Evolutionary conservation across 805 yeast species (phyloP).

Genomic region (Kuraishia capsulata): DNA sequence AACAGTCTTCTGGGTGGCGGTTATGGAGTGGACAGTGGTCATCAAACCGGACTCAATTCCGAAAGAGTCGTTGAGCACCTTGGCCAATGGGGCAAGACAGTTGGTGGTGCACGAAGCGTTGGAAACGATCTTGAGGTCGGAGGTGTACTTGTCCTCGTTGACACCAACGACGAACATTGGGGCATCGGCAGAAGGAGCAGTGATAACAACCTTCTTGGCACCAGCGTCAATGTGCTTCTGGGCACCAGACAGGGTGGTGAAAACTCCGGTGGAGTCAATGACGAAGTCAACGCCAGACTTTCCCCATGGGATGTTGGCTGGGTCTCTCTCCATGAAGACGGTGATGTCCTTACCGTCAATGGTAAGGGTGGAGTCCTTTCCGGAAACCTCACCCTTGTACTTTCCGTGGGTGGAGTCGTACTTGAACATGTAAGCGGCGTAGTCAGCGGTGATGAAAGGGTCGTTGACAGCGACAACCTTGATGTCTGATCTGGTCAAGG

Average conservation of each 20-base stretch:
- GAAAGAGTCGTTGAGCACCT: conserved; percentile 76
- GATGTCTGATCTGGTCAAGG: conserved; percentile 64
- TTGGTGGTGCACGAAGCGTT: conserved; percentile 96
- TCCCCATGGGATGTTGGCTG: conserved; percentile 85
- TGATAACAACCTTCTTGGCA: conserved; percentile 91
- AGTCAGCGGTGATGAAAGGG: conserved; percentile 83
- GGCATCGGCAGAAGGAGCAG: conserved; percentile 90
- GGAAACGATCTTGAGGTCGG: conserved; percentile 70
- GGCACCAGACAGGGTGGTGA: conserved; percentile 76
- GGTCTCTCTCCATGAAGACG: conserved; percentile 78
- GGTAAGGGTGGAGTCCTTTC: conserved; percentile 48
- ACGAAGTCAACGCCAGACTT: conserved; percentile 73
- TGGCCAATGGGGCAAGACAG: conserved; percentile 92
- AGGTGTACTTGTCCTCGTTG: conserved; percentile 69
- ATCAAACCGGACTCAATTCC: conserved; percentile 88
- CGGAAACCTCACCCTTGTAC: conserved; percentile 64
- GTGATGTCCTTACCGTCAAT: conserved; percentile 61
- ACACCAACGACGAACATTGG: conserved; percentile 96
- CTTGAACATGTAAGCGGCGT: conserved; percentile 93
- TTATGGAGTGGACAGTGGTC: conserved; percentile 95
- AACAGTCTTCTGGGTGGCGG: conserved; percentile 94
- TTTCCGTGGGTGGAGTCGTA: conserved; percentile 91
- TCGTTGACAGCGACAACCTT: conserved; percentile 84
- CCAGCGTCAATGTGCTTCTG: conserved; percentile 81
- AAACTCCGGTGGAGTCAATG: conserved; percentile 92